Conservation (phyloP, 1,284 basidiomycete species). For the Malassezia nana region DNA sequence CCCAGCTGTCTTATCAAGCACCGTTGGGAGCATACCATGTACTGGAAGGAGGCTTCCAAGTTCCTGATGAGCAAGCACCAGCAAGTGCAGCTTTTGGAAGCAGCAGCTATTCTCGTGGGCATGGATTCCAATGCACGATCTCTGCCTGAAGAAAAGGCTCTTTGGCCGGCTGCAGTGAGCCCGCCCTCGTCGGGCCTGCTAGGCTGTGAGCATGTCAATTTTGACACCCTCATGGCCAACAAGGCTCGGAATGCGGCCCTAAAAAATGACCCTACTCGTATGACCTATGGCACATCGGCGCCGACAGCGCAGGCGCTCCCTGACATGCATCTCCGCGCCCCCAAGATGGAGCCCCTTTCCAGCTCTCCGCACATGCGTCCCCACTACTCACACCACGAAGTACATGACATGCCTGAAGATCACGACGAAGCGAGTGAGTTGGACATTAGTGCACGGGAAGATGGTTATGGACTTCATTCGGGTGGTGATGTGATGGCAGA, state of each 20-base stretch:
- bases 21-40: slow-evolving; percentile 91
- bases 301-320: slow-evolving; percentile 1
- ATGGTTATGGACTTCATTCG: slow-evolving; percentile 40
- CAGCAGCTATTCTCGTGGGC: slow-evolving; percentile 74
- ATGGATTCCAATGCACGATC: slow-evolving; percentile 58
- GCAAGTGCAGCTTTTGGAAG: slow-evolving; percentile 93
- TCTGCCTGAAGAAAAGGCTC: slow-evolving; percentile 77
- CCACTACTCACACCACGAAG: background rate
- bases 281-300: slow-evolving; percentile 13
- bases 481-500: slow-evolving; percentile 43
- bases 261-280: background rate
- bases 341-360: background rate
- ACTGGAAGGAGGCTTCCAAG: slow-evolving; percentile 92
- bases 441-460: slow-evolving; percentile 38
- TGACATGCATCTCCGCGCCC: background rate
- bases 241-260: slow-evolving; percentile 28
- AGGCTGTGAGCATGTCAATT: slow-evolving; percentile 49
- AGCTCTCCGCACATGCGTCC: background rate
- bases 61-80: slow-evolving; percentile 92
- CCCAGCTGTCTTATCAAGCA: slow-evolving; percentile 91
- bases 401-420: slow-evolving; percentile 35
- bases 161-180: slow-evolving; percentile 56
- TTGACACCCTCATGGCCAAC: slow-evolving; percentile 43
- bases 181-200: slow-evolving; percentile 50
- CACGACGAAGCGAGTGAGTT: slow-evolving; percentile 37